A percentile compares a stretch with the other conserved stretches of the same genome.
Evolutionary conservation across 1,284 basidiomycete genomes (phyloP).

Genomic region (Moesziomyces antarcticus): DNA sequence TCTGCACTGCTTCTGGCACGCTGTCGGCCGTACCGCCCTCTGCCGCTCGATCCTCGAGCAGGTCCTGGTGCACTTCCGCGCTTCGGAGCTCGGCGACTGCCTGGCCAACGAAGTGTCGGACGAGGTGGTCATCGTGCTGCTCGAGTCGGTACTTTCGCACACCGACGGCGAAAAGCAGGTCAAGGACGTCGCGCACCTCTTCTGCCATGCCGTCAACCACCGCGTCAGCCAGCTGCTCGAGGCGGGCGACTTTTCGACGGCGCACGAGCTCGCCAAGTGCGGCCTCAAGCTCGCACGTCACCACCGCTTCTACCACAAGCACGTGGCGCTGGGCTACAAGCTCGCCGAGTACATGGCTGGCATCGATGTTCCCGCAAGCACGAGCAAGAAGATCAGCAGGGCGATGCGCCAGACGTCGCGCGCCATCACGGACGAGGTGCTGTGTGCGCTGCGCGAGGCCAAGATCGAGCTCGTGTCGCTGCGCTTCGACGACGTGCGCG

Average conservation of each 20-base stretch:
- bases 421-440: conserved; percentile 5
- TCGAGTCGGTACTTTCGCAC: conserved; percentile 1
- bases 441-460: background rate
- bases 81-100: conserved; percentile 1
- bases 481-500: conserved; percentile 2
- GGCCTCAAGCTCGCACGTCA: conserved; percentile 1
- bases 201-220: conserved; percentile 6
- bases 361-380: background rate
- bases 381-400: conserved; percentile 3
- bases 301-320: conserved; percentile 2
- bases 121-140: conserved; percentile 2
- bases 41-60: background rate
- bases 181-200: background rate
- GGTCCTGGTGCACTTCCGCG: conserved; percentile 6
- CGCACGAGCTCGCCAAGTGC: conserved; percentile 9
- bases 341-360: conserved; percentile 2
- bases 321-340: conserved; percentile 6
- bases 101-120: conserved; percentile 1
- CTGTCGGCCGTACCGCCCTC: conserved; percentile 2
- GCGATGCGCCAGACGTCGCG: conserved; percentile 2
- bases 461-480: background rate
- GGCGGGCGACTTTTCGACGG: conserved; percentile 2
- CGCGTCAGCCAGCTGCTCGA: conserved; percentile 4
- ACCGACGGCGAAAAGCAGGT: conserved; percentile 5
- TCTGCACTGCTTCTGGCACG: conserved; percentile 11